A percentile compares a stretch with the other conserved stretches of the same genome.
These are phyloP conservation scores for Talaromyces sp. DNA, from an alignment of 2,329 filamentous ascomycete genomes.

Conservation along the genomic window DNA sequence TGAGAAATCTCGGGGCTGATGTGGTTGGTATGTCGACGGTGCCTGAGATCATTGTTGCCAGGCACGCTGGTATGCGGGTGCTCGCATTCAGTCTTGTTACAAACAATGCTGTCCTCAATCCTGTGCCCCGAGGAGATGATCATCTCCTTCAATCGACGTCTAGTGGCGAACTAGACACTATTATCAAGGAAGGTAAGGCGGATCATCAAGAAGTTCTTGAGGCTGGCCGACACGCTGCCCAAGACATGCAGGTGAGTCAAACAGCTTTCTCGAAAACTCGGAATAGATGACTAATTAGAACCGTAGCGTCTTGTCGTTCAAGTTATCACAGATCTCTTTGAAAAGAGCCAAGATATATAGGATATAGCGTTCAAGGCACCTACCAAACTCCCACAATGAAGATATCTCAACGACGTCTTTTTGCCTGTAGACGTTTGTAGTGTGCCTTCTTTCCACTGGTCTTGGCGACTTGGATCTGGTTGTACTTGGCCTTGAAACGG, in stretches of 20 bases:
- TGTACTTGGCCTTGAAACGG: constrained; percentile 84
- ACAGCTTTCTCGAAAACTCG: neutral
- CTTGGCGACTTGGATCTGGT: constrained; percentile 77
- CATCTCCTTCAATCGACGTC: constrained; percentile 52
- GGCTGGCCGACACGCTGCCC: constrained; percentile 58
- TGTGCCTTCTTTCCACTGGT: constrained; percentile 83
- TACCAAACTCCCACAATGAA: constrained; percentile 1
- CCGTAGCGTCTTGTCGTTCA: constrained; percentile 39
- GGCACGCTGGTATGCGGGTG: constrained; percentile 63
- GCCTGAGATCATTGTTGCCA: constrained; percentile 65
- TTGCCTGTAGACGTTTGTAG: constrained; percentile 75
- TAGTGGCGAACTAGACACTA: constrained; percentile 52
- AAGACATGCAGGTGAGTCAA: constrained; percentile 59
- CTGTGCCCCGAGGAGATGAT: constrained; percentile 60
- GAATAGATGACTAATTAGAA: constrained; percentile 24
- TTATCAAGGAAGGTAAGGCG: constrained; percentile 60
- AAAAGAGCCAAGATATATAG: constrained; percentile 17
- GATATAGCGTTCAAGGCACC: neutral
- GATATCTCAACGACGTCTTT: constrained; percentile 41
- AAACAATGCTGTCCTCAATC: constrained; percentile 61
- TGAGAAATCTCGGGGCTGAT: constrained; percentile 62
- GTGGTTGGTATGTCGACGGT: constrained; percentile 71
- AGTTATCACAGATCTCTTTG: constrained; percentile 33
- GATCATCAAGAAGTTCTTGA: constrained; percentile 66
- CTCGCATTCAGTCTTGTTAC: constrained; percentile 66